Evolutionary conservation across 2,329 filamentous ascomycete genomes (phyloP), one percentile per base, ranked within the genome.

Genomic region (Neopestalotiopsis rosae): DNA sequence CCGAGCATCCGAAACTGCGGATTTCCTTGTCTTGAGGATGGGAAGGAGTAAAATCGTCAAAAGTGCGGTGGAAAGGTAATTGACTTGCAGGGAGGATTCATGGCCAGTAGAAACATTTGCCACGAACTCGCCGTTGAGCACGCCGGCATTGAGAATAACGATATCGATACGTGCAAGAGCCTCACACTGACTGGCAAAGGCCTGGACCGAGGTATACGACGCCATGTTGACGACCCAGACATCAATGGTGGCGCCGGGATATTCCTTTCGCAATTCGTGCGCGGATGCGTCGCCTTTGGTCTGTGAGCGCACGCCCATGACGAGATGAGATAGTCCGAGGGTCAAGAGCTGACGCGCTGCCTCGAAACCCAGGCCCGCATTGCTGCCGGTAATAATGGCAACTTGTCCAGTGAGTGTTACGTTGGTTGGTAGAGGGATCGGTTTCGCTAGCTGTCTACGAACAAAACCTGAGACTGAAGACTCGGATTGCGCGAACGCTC

Each of bases 301-400:
- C 1, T 72, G 66, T 2, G 77, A 80, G 1, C 84, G 82, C 2
- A 84, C 83, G 7, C 79, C 81, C 7, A 86, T 71, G 68, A 87
- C 81, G 5, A 86, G 72, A 30, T 77, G 79, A 5, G 76, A 76
- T 9, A 83, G 73, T 0, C 76, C 73, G 42, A 80, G 76, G 2
- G 74, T 69, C 3, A 82, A 76, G 45, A 86, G 77, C 69, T 85
- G 81, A 0, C 77, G 74, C 6, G 78, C 78, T 2, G 79, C 72
- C 74, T 85, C 84, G n/a, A 84, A 74, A 4, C 85, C 85, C 0
- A 87, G 73, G 0, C 85, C 85, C 4, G 71, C 75, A 69, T 85
- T 86, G 30, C 78, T 74, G 1, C 85, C 85, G 0, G 85, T 86
- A 10, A 86, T 76, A 56, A 87, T 81, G 58, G 81, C 81, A 1